Evolutionary conservation across 805 yeast species (phyloP).

Genomic region (Nakazawaea populi): DNA sequence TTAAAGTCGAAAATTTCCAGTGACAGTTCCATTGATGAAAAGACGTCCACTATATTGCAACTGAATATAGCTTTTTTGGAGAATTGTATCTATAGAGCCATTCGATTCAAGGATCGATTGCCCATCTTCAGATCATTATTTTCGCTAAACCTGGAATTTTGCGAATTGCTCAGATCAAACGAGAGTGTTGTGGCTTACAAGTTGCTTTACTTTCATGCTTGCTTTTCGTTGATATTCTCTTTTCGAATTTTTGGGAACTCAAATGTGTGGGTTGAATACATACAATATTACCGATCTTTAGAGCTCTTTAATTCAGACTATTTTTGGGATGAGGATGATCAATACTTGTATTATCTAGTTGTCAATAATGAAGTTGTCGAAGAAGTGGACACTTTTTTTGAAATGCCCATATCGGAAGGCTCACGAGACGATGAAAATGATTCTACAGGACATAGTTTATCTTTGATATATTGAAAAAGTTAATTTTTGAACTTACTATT

Average conservation of each 20-base stretch:
- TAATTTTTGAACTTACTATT: background rate
- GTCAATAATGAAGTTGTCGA: background rate
- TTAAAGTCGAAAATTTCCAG: background rate
- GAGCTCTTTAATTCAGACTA: background rate
- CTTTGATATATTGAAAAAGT: background rate
- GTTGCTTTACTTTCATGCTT: background rate
- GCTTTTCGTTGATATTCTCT: background rate
- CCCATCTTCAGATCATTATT: conserved; percentile 1
- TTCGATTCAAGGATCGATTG: background rate
- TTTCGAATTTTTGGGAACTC: background rate
- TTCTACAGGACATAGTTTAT: background rate
- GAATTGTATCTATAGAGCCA: background rate
- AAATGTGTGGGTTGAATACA: conserved; percentile 1
- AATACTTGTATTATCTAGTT: background rate
- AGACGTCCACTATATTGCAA: background rate
- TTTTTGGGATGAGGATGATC: conserved; percentile 6
- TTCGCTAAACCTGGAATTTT: background rate
- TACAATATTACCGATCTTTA: background rate
- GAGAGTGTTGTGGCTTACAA: background rate
- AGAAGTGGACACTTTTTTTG: background rate
- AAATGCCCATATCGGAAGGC: background rate
- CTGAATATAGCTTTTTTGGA: background rate
- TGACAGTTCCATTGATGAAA: background rate
- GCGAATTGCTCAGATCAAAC: background rate
- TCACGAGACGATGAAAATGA: background rate